Evolutionary conservation across 345 rosid species (phyloP).

Genomic region (Populus nigra): DNA sequence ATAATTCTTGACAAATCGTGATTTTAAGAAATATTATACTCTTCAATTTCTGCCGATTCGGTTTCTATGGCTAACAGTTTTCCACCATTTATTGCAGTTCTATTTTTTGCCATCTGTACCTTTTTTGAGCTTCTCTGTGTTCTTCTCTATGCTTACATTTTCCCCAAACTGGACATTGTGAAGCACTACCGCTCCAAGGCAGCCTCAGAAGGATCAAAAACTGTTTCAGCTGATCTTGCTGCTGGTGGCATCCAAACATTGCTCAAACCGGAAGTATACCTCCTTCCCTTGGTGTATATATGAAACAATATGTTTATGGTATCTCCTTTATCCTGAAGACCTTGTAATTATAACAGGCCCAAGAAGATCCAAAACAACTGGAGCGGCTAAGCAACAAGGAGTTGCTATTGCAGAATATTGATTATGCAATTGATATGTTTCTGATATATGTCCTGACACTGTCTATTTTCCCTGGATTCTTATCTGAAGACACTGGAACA

Average conservation of each 20-base stretch:
- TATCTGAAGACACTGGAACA: slow-evolving; percentile 76
- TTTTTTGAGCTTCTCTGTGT: slow-evolving; percentile 63
- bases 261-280: slow-evolving; percentile 22
- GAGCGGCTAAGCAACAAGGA: slow-evolving; percentile 52
- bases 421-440: slow-evolving; percentile 56
- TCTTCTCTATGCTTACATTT: slow-evolving; percentile 54
- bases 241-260: slow-evolving; percentile 62
- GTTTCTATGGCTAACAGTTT: background rate
- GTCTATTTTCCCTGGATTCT: slow-evolving; percentile 85
- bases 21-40: background rate
- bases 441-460: slow-evolving; percentile 58
- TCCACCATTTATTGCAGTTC: slow-evolving; percentile 31
- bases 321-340: background rate
- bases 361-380: slow-evolving; percentile 25
- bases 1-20: background rate
- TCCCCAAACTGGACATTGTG: slow-evolving; percentile 73
- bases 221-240: slow-evolving; percentile 73
- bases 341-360: slow-evolving; percentile 20
- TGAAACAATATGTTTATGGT: background rate
- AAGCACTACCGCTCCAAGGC: slow-evolving; percentile 82
- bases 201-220: slow-evolving; percentile 78
- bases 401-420: slow-evolving; percentile 50
- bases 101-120: slow-evolving; percentile 57
- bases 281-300: background rate
- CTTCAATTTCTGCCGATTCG: background rate